A percentile compares a stretch with the other conserved stretches of the same genome.
Conservation (phyloP, 129 eudicot species). For the Lonicera japonica region DNA sequence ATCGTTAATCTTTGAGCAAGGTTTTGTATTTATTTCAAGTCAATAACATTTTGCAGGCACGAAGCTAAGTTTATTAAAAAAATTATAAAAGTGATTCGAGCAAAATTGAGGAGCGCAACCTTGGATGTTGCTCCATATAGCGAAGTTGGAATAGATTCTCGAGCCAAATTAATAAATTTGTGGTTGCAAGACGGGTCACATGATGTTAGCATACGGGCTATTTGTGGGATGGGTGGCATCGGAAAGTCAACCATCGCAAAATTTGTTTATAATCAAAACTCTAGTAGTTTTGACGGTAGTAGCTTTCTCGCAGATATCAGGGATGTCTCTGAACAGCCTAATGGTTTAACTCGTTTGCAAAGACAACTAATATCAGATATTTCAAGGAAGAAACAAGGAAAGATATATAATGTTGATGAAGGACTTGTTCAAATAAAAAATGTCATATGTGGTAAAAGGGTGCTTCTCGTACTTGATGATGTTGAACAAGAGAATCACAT, state of each 20-base stretch:
- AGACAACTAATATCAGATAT: constrained; percentile 31
- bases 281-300: constrained; percentile 16
- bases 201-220: constrained; percentile 15
- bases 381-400: constrained; percentile 13
- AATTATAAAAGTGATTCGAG: background rate
- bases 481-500: constrained; percentile 25
- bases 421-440: constrained; percentile 19
- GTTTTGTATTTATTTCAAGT: too few relatives aligned
- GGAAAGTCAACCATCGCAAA: constrained; percentile 35
- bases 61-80: constrained; percentile 4
- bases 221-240: constrained; percentile 33
- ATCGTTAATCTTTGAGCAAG: too few relatives aligned
- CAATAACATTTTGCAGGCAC: background rate
- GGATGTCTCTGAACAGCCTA: constrained; percentile 16
- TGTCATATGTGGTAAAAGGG: constrained; percentile 28
- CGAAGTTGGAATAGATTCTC: constrained; percentile 24
- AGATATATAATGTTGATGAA: constrained; percentile 13
- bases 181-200: constrained; percentile 25
- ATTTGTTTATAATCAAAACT: constrained; percentile 19
- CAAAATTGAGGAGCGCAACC: background rate
- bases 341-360: constrained; percentile 24
- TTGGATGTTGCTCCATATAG: background rate
- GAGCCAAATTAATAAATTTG: constrained; percentile 22
- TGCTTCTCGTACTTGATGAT: too few relatives aligned
- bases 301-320: constrained; percentile 30